phyloP scores from a whole-genome alignment of 805 yeast species.

The Jamesozyma jinghongensis region DNA sequence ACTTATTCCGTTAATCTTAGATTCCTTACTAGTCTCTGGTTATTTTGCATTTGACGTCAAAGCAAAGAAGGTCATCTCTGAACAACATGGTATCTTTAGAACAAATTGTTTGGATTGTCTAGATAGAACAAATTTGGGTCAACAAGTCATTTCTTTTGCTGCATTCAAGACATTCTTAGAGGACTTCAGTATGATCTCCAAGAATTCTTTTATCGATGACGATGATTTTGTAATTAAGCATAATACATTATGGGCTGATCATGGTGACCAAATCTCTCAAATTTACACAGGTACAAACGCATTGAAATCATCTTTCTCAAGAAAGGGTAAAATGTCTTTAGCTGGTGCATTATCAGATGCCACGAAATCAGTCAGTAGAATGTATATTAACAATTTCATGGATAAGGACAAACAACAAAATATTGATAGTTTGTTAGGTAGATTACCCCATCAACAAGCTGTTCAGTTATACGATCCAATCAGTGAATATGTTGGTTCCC shows the following conservation, averaged over 20 bases:
- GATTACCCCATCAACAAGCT: conserved; percentile 57
- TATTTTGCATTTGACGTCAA: conserved; percentile 66
- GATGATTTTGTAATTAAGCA: conserved; percentile 63
- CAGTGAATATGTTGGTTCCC: conserved; percentile 68
- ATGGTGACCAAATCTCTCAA: conserved; percentile 93
- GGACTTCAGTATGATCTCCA: conserved; percentile 31
- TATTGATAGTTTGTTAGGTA: conserved; percentile 78
- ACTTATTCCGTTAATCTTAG: conserved; percentile 53
- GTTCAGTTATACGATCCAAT: conserved; percentile 83
- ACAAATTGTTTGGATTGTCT: conserved; percentile 92
- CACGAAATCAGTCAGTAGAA: conserved; percentile 87
- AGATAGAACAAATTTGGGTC: conserved; percentile 86
- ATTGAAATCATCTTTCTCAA: conserved; percentile 82
- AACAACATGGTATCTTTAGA: conserved; percentile 86
- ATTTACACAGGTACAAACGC: conserved; percentile 98
- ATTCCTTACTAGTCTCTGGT: conserved; percentile 68
- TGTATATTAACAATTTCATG: conserved; percentile 92
- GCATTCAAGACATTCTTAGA: conserved; percentile 51
- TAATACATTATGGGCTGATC: conserved; percentile 93
- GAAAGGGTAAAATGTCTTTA: conserved; percentile 91
- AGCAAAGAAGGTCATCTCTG: conserved; percentile 46
- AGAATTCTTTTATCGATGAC: conserved; percentile 25
- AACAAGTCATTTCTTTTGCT: conserved; percentile 69
- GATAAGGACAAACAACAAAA: conserved; percentile 87
- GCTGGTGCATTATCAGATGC: conserved; percentile 98